Conservation (phyloP, 176 grass and related monocot species). For the Aegilops sharonensis region DNA sequence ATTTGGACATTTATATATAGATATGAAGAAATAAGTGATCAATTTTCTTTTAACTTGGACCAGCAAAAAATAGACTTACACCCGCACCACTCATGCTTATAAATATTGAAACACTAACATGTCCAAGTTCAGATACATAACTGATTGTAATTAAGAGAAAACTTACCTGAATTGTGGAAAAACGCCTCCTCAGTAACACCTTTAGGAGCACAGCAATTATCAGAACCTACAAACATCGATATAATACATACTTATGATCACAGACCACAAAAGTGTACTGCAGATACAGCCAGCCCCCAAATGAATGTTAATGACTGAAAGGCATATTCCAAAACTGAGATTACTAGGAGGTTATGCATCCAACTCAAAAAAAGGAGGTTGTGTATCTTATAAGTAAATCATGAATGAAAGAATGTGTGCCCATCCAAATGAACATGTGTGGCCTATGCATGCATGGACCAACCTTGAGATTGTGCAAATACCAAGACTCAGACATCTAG, state of each 20-base stretch:
- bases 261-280: not conserved
- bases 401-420: not conserved
- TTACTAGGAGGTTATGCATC: not conserved
- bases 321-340: not conserved
- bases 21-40: not conserved
- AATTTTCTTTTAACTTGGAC: conserved; percentile 8
- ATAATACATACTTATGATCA: conserved; percentile 14
- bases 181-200: conserved; percentile 84
- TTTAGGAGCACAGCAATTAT: conserved; percentile 94
- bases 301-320: conserved; percentile 13
- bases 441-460: not conserved
- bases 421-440: not conserved
- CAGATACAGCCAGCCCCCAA: not conserved
- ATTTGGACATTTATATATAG: conserved; percentile 2
- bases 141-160: not conserved
- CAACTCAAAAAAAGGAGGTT: no score
- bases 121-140: not conserved
- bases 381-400: not conserved
- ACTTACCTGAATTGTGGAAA: conserved; percentile 86
- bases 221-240: conserved; percentile 70
- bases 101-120: conserved; percentile 8
- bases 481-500: conserved; percentile 2
- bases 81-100: not conserved
- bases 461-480: not conserved
- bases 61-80: not conserved